A percentile compares a stretch with the other conserved stretches of the same genome.
Conservation (phyloP, 164 flowering plant genomes). For the Taxillus chinensis region DNA sequence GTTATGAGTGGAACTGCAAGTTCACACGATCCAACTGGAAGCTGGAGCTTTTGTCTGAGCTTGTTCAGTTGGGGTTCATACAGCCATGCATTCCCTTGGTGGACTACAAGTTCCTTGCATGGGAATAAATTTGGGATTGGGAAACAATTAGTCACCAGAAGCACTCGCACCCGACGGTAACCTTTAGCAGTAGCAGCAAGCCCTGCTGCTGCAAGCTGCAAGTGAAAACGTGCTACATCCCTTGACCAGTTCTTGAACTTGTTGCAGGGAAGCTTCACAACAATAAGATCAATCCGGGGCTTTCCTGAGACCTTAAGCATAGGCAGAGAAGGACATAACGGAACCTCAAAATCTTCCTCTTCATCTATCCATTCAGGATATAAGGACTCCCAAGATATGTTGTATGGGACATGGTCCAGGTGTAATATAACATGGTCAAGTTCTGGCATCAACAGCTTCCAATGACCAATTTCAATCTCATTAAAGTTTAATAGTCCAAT, state of each 20-base stretch:
- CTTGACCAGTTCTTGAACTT: conserved; percentile 37
- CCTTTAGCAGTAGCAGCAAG: conserved; percentile 35
- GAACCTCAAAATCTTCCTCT: conserved; percentile 51
- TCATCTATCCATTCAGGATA: conserved; percentile 69
- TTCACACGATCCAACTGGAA: conserved; percentile 57
- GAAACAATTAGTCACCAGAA: conserved; percentile 43
- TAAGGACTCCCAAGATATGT: conserved; percentile 47
- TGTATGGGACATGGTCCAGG: conserved; percentile 24
- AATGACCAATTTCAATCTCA: conserved; percentile 24
- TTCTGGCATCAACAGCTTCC: conserved; percentile 23
- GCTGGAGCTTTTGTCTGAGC: conserved; percentile 34
- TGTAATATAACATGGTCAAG: conserved; percentile 24
- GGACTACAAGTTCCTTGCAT: conserved; percentile 46
- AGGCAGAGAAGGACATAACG: conserved; percentile 35
- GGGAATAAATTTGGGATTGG: conserved; percentile 51
- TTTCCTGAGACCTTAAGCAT: conserved; percentile 17
- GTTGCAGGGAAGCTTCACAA: conserved; percentile 53
- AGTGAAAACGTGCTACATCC: conserved; percentile 54
- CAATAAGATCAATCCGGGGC: conserved; percentile 32
- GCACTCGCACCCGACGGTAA: conserved; percentile 23
- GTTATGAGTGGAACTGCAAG: conserved; percentile 39
- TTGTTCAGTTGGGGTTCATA: conserved; percentile 32
- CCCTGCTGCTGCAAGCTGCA: conserved; percentile 53
- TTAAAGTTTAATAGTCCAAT: conserved; percentile 51
- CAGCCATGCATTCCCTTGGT: conserved; percentile 33